Evolutionary conservation across 257 asterid genomes (phyloP).

Genomic region (Cinchona pubescens): DNA sequence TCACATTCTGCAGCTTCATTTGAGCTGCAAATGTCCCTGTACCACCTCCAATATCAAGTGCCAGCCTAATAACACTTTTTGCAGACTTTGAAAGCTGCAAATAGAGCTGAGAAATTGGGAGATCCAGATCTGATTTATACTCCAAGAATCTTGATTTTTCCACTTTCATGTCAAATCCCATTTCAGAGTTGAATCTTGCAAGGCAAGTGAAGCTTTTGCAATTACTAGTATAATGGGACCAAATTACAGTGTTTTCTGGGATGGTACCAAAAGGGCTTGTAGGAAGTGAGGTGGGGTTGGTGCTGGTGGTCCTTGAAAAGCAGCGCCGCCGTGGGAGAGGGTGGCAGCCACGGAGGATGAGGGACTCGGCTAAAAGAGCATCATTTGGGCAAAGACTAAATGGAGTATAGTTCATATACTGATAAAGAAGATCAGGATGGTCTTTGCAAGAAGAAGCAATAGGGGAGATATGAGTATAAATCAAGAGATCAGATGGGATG

Average conservation of each 20-base stretch:
- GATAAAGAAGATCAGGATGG: constrained; percentile 69
- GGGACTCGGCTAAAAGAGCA: constrained; percentile 59
- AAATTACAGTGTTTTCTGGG: constrained; percentile 59
- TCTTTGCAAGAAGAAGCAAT: constrained; percentile 86
- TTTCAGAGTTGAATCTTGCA: constrained; percentile 46
- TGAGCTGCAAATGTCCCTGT: constrained; percentile 92
- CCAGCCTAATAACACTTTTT: constrained; percentile 52
- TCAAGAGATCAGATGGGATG: constrained; percentile 83
- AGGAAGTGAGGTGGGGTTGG: constrained; percentile 47
- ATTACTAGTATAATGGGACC: constrained; percentile 41
- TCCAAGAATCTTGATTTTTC: constrained; percentile 55
- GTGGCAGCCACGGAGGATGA: constrained; percentile 87
- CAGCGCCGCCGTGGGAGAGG: constrained; percentile 98
- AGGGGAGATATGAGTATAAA: constrained; percentile 74
- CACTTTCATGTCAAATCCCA: constrained; percentile 76
- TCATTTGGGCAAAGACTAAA: constrained; percentile 74
- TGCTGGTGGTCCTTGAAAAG: constrained; percentile 60
- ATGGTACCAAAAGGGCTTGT: constrained; percentile 57
- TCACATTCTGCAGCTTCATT: constrained; percentile 79
- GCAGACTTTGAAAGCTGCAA: constrained; percentile 54
- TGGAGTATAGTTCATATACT: constrained; percentile 85
- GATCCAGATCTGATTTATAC: constrained; percentile 81
- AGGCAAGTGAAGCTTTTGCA: constrained; percentile 82
- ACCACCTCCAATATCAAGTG: constrained; percentile 85
- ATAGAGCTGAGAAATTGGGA: constrained; percentile 77